Evolutionary conservation across 441 rosid genomes (phyloP).

Genomic region (Kokia cookei): DNA sequence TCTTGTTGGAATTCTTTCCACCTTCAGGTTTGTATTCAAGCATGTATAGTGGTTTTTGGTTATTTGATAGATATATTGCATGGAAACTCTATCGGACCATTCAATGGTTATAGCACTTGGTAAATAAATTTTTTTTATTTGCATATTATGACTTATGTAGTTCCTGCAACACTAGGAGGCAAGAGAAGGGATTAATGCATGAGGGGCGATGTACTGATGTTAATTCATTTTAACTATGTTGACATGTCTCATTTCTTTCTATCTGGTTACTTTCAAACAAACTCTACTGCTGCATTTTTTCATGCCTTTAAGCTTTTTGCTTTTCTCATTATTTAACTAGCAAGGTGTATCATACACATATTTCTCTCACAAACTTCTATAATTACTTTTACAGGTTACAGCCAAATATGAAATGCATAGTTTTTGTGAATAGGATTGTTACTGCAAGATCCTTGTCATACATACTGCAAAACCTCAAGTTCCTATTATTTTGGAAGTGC

Average conservation of each 20-base stretch:
- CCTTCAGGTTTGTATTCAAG: conserved; percentile 68
- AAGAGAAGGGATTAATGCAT: background rate
- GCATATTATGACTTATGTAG: background rate
- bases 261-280: background rate
- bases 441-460: conserved; percentile 76
- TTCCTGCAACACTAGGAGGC: background rate
- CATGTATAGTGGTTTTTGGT: background rate
- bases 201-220: background rate
- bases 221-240: background rate
- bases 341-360: background rate
- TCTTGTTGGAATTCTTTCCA: conserved; percentile 70
- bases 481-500: conserved; percentile 78
- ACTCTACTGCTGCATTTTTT: background rate
- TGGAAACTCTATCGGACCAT: background rate
- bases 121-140: background rate
- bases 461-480: conserved; percentile 58
- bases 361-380: conserved; percentile 14
- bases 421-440: conserved; percentile 90
- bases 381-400: conserved; percentile 56
- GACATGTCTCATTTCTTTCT: background rate
- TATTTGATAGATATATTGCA: conserved; percentile 1
- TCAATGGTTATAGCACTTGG: background rate
- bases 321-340: background rate
- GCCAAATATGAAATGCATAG: conserved; percentile 79
- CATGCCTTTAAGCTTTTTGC: background rate